A percentile compares a stretch with the other conserved stretches of the same genome.
Conservation (phyloP, 75 land plant genomes). For the Isoetes taiwanensis region DNA sequence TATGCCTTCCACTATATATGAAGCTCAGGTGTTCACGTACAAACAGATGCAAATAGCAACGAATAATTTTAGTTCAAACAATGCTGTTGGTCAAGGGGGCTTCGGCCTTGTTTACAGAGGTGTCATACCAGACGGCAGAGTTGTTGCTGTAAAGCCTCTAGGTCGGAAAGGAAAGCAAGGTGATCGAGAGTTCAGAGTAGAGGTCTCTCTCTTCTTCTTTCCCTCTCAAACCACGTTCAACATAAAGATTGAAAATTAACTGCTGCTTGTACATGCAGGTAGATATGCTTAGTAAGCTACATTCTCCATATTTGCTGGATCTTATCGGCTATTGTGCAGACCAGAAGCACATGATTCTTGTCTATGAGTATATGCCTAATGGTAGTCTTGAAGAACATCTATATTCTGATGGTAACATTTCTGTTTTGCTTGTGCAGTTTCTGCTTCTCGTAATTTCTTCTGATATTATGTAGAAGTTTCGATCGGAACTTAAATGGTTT, state of each 20-base stretch:
- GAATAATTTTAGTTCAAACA: constrained; percentile 43
- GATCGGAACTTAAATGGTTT: too few relatives aligned
- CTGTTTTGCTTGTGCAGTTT: too few relatives aligned
- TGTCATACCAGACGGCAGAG: constrained; percentile 42
- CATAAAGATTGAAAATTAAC: too few relatives aligned
- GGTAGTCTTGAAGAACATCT: constrained; percentile 76
- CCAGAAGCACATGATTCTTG: constrained; percentile 40
- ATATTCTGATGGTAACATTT: constrained; percentile 35
- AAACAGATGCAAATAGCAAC: constrained; percentile 69
- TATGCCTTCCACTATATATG: too few relatives aligned
- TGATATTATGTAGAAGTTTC: too few relatives aligned
- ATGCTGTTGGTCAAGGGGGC: constrained; percentile 66
- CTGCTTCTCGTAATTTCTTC: too few relatives aligned
- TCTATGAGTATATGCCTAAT: constrained; percentile 79
- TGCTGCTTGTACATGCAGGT: constrained; percentile 24
- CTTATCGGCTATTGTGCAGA: constrained; percentile 73
- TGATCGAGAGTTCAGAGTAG: constrained; percentile 68
- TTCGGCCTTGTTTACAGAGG: constrained; percentile 67
- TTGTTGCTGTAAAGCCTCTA: constrained; percentile 58
- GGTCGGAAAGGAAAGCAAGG: constrained; percentile 68
- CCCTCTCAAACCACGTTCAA: too few relatives aligned
- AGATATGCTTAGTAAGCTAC: constrained; percentile 52
- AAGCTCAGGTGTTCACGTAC: constrained; percentile 54
- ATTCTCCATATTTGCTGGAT: constrained; percentile 48
- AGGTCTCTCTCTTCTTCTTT: constrained; percentile 46